Evolutionary conservation across 257 asterid genomes (phyloP).

Genomic region (Ballota nigra): DNA sequence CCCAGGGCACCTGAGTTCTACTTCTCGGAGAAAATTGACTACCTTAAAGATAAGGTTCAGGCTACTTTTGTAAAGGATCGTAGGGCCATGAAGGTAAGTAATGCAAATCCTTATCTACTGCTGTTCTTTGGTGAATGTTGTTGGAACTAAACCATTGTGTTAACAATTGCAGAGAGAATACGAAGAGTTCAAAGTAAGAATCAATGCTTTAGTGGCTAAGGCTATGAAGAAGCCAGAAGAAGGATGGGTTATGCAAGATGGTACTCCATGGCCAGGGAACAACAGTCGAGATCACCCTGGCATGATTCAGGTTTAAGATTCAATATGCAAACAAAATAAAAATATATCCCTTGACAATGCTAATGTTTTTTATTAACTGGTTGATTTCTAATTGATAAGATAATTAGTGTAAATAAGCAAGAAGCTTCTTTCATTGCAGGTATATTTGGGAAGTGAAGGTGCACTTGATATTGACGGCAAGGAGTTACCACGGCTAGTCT

Average conservation of each 20-base stretch:
- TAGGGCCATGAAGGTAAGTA: constrained; percentile 74
- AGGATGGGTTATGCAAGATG: constrained; percentile 67
- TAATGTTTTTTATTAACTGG: background rate
- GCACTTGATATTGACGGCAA: constrained; percentile 32
- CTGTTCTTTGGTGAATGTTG: background rate
- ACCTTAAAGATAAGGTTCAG: constrained; percentile 71
- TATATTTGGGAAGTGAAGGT: constrained; percentile 28
- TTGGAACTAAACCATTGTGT: background rate
- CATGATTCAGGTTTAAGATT: constrained; percentile 62
- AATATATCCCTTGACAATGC: background rate
- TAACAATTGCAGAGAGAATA: constrained; percentile 24
- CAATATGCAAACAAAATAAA: background rate
- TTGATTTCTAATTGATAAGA: background rate
- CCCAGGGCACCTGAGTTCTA: constrained; percentile 81
- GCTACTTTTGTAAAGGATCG: constrained; percentile 84
- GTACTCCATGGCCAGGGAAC: constrained; percentile 89
- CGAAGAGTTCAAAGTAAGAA: constrained; percentile 31
- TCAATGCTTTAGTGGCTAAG: constrained; percentile 25
- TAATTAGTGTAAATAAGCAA: constrained; percentile 11
- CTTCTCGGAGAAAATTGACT: constrained; percentile 71
- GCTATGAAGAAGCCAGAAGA: constrained; percentile 32
- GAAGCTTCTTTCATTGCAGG: constrained; percentile 15
- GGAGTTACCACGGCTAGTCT: constrained; percentile 28
- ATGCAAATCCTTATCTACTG: background rate
- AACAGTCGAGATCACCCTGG: constrained; percentile 85